Evolutionary conservation across 768 basidiomycete species (phyloP), one percentile per base, ranked within the genome.

Genomic region (Pleurotus sapidus): DNA sequence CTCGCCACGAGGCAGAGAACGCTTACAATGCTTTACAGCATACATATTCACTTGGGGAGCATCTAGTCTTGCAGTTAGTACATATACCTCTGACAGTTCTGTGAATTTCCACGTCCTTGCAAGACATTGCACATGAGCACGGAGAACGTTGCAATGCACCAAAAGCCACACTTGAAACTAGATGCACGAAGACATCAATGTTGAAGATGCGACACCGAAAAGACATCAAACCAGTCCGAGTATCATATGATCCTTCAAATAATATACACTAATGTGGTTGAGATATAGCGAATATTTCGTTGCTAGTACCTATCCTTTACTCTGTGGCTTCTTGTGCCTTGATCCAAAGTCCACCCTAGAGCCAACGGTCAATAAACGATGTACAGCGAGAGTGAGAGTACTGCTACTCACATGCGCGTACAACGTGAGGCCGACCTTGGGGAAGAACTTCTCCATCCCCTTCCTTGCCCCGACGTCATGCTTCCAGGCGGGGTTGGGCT

Each of bases 41-140:
- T 71, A 97, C 95, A 0, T 97, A 98, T 78, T 86, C 98, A 64
- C 85, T 99, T 18, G 96, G 97, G 7, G 76, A 97, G 39, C 97
- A 99, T 79, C 74, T 99, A 45, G 94, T 98, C 3, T 75, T 99
- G 94, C 95, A 0, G 83, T 7, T 7, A 27, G 25, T 2, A 27
- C 25, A 27, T 27, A 27, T 27, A 27, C 25, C 25, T 27, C 25
- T 27, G 25, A 27, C 7, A 27, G 25, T 27, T 27, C 25, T 27
- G 25, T 27, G 25, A 27, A 27, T 27, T 27, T 27, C 25, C 25
- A 27, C 25, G 25, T 27, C 25, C 25, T 27, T 27, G 25, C 25
- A 27, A 27, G 3, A 27, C 25, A 27, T 27, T 27, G 25, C 25
- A 27, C 25, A 27, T 27, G 25, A 27, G 25, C 25, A 27, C 5